Base-by-base conservation (phyloP, 345 rosid genomes). In the Noccaea caerulescens region DNA sequence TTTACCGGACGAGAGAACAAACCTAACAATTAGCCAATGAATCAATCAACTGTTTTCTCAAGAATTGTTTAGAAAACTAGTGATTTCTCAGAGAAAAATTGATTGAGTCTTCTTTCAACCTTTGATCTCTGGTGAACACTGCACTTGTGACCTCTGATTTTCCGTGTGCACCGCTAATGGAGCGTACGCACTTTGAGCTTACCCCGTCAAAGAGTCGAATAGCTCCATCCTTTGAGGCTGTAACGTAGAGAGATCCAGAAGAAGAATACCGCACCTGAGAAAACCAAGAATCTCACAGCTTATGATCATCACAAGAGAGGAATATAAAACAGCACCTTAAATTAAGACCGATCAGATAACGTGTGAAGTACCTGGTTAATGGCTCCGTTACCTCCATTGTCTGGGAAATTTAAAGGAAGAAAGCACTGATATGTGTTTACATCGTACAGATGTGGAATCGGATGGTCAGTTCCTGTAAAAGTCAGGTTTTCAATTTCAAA, bases 181-280 rank as follows among this genome's bases (percentile, higher is more conserved):
- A 76, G 25, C 92, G 92, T 58, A 86, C 72, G 71, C 92, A 86
- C 66, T 68, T 82, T 34, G 96, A 86, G 11, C 76, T 87, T 7
- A 86, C 80, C 54, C 96, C 96, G 58, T 86, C 98, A 89, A 86
- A 89, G 53, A 92, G 80, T 64, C 89, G 81, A 67, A 89, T 72
- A 71, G 84, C 80, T 63, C 97, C 89, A 77, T 92, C 98, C 76
- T 92, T 92, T 58, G 92, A 87, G 64, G 96, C 92, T 37, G 96
- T 84, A 27, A 89, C 88, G 58, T 92, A 87, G 82, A 89, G 77
- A 63, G 89, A 80, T 56, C 96, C 97, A 0, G 85, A 81, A 23
- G 96, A 79, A 33, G 96, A 89, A 86, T 87, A 92, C 68, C 98
- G 82, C 76, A 92, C 96, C 98, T 92, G 72, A 72, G 69, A 55